Percentiles rank a stretch among this genome's conserved stretches.
Evolutionary conservation across 2,329 filamentous ascomycete species (phyloP).

Genomic region (Bipolaris zeicola): DNA sequence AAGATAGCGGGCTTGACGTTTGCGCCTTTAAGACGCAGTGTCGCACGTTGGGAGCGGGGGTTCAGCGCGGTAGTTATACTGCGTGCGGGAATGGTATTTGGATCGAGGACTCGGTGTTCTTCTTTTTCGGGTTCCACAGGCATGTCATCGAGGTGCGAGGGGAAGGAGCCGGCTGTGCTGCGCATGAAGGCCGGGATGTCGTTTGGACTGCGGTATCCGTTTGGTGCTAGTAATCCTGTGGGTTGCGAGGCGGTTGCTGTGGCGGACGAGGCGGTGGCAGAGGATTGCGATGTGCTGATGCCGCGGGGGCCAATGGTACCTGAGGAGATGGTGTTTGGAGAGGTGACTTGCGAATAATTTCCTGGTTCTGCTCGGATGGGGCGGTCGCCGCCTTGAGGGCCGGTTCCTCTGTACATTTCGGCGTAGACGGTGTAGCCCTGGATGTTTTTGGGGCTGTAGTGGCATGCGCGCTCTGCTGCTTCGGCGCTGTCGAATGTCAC

Average conservation of each 20-base stretch:
- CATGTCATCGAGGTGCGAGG: slow-evolving; percentile 28
- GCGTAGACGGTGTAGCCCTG: slow-evolving; percentile 56
- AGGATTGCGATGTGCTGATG: slow-evolving; percentile 33
- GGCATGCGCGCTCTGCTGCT: slow-evolving; percentile 56
- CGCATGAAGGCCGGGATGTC: slow-evolving; percentile 23
- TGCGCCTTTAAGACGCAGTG: slow-evolving; percentile 38
- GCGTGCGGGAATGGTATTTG: slow-evolving; percentile 18
- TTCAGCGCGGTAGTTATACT: slow-evolving; percentile 29
- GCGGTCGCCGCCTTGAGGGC: slow-evolving; percentile 51
- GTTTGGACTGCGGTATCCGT: slow-evolving; percentile 27
- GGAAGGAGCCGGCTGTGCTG: slow-evolving; percentile 31
- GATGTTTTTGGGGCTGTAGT: slow-evolving; percentile 54
- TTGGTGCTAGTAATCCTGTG: slow-evolving; percentile 14
- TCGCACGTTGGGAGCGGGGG: slow-evolving; percentile 29
- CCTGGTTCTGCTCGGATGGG: slow-evolving; percentile 48
- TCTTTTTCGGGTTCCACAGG: slow-evolving; percentile 11
- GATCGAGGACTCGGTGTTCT: slow-evolving; percentile 44
- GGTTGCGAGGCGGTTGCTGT: slow-evolving; percentile 44
- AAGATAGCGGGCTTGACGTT: slow-evolving; percentile 49
- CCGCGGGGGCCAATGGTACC: slow-evolving; percentile 36
- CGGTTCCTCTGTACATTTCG: slow-evolving; percentile 54
- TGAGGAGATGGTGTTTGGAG: slow-evolving; percentile 43
- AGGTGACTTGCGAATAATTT: slow-evolving; percentile 36
- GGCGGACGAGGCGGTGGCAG: slow-evolving; percentile 50
- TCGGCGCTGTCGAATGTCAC: slow-evolving; percentile 58